Percentiles rank a stretch among this genome's conserved stretches.
These are phyloP conservation scores for Kernera saxatilis DNA, from an alignment of 345 rosid species.

Conservation along the genomic window DNA sequence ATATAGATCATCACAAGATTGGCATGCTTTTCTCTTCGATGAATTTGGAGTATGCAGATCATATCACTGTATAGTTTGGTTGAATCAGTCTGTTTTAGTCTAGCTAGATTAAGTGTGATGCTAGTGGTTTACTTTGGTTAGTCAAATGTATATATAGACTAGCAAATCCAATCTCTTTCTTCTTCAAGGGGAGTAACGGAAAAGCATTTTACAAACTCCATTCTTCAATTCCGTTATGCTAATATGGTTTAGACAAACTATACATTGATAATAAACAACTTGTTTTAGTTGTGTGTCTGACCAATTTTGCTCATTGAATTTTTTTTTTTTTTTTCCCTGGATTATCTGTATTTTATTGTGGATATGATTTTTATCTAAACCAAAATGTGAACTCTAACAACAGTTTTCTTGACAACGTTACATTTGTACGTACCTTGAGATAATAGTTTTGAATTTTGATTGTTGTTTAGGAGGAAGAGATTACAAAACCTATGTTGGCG, in stretches of 20 bases:
- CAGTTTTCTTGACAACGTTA: background rate
- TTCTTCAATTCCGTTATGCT: too few relatives aligned
- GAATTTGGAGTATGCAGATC: background rate
- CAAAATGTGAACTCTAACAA: background rate
- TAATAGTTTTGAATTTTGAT: constrained; percentile 5
- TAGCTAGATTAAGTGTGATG: too few relatives aligned
- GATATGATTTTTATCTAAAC: background rate
- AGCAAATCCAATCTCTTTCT: too few relatives aligned
- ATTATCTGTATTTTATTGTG: background rate
- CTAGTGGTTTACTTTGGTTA: too few relatives aligned
- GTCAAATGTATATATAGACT: too few relatives aligned
- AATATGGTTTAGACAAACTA: too few relatives aligned
- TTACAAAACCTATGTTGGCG: constrained; percentile 38
- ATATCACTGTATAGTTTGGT: too few relatives aligned
- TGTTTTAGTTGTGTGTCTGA: background rate
- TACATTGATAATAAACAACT: background rate
- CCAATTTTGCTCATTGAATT: background rate
- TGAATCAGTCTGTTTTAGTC: too few relatives aligned
- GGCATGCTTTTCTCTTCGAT: background rate
- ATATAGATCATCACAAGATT: constrained; percentile 6
- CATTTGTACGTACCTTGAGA: background rate
- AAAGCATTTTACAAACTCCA: too few relatives aligned
- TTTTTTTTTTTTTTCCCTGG: background rate
- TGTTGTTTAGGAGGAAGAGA: constrained; percentile 57
- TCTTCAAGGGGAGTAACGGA: too few relatives aligned